Conservation (phyloP, 805 yeast species). For the Candida adriatica region DNA sequence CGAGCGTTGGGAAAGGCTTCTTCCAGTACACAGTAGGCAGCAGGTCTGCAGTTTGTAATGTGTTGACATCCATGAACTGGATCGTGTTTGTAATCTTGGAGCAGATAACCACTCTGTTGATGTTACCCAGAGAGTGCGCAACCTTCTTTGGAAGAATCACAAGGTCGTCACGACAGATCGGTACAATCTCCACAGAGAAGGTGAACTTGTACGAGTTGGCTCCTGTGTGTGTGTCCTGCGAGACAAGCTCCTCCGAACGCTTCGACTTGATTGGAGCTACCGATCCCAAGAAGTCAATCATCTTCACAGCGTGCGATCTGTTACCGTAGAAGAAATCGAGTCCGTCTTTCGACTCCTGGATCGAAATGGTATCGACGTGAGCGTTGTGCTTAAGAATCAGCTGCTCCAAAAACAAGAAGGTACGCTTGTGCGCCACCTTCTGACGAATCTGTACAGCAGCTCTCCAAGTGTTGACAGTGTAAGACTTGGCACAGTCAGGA, state of each 20-base stretch:
- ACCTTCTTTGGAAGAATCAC: conserved; percentile 85
- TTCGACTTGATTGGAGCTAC: conserved; percentile 81
- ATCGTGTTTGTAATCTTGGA: conserved; percentile 74
- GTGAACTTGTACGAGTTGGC: conserved; percentile 83
- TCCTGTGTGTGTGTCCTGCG: conserved; percentile 90
- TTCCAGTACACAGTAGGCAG: conserved; percentile 74
- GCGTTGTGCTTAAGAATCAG: conserved; percentile 88
- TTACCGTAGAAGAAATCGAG: conserved; percentile 88
- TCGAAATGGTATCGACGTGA: conserved; percentile 88
- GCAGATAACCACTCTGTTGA: conserved; percentile 77
- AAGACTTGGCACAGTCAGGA: conserved; percentile 96
- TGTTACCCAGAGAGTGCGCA: conserved; percentile 79
- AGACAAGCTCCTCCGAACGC: conserved; percentile 85
- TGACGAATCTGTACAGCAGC: conserved; percentile 97
- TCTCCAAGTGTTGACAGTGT: conserved; percentile 96
- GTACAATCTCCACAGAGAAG: conserved; percentile 88
- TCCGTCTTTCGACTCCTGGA: conserved; percentile 90
- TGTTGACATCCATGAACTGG: conserved; percentile 81
- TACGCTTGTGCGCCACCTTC: conserved; percentile 94
- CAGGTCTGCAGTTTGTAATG: conserved; percentile 73
- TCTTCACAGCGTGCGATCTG: conserved; percentile 86
- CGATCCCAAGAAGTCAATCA: conserved; percentile 82
- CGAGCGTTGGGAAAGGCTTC: conserved; percentile 67
- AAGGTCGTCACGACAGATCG: conserved; percentile 94
- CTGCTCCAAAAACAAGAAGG: conserved; percentile 93